A percentile compares a stretch with the other conserved stretches of the same genome.
phyloP scores from a whole-genome alignment of 2,329 filamentous ascomycete genomes.

The Botrytis deweyae region DNA sequence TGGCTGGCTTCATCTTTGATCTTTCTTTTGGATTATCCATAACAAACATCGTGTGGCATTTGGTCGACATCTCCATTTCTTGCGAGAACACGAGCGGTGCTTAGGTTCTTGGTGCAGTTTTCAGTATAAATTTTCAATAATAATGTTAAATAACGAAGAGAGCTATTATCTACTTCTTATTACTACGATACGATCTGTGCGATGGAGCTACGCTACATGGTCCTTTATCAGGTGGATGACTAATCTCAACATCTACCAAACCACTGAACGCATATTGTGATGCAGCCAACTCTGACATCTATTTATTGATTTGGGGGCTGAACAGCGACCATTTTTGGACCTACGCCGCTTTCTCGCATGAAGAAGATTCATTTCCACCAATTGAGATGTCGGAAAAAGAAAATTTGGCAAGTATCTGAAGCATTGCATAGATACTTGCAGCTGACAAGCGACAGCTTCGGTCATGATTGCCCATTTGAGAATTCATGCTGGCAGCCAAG shows the following conservation, averaged over 20 bases:
- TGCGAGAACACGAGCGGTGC: not conserved
- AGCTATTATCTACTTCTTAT: not conserved
- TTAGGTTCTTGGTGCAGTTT: not conserved
- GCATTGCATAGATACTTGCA: slow-evolving; percentile 5
- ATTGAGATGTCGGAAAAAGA: not conserved
- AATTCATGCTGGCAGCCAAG: slow-evolving; percentile 3
- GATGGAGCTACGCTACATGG: not conserved
- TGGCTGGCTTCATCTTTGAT: not conserved
- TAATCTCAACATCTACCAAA: not conserved
- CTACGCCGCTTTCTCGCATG: slow-evolving; percentile 8
- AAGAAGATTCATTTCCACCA: not conserved
- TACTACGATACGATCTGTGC: not conserved
- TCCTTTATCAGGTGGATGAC: not conserved
- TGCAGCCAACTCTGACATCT: not conserved
- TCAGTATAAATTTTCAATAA: not conserved
- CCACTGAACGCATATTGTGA: not conserved
- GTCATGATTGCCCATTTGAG: not conserved
- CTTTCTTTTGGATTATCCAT: not conserved
- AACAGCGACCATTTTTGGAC: not conserved
- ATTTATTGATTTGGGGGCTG: slow-evolving; percentile 5
- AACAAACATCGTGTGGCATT: too few relatives aligned
- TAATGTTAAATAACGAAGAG: not conserved
- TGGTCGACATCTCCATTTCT: not conserved
- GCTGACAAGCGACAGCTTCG: slow-evolving; percentile 7
- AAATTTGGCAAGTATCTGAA: not conserved